Evolutionary conservation across 495 filamentous ascomycete genomes (phyloP), one percentile per base, ranked within the genome.

Genomic region (Lasiosphaeris hirsuta): DNA sequence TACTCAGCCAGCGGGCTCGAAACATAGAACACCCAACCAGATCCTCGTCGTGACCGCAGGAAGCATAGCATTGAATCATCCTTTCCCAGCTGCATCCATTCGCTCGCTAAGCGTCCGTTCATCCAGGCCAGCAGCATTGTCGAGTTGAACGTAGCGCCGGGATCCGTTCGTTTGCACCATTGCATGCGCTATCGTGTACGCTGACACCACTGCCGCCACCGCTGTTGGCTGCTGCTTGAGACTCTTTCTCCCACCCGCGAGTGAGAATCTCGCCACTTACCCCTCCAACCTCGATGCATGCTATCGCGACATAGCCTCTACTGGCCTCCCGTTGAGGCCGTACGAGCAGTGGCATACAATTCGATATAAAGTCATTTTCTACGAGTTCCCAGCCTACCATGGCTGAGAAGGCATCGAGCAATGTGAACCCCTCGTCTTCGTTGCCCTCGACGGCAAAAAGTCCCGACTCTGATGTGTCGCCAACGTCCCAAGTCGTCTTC

Each of bases 241-340:
- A 19, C 43, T 10, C n/a, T 8, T 39, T 6, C 34, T 9, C 43
- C 38, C 37, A 36, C 8, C 17, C 34, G 15, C 36, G 10, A 39
- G 49, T 15, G 49, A 51, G 17, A 35, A n/a, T 23, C 36, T 40
- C 35, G 34, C 34, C 10, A 38, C 49, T 39, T 14, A 19, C 43
- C 11, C 13, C 19, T 40, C 33, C 57, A n/a, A 59, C 19, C 65
- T 70, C 73, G 65, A 77, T 77, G 75, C 75, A 55, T 63, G 64
- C 63, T 64, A 39, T 63, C 67, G 63, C 66, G 57, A 68, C 60
- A 63, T 65, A 72, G 69, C 73, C 70, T 71, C 70, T 75, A 72
- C 74, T 70, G 75, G 71, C 72, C 75, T 75, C 72, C 65, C 51
- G 53, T 61, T 58, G 75, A 77, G 75, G 73, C 66, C 72, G 68